Evolutionary conservation across 768 basidiomycete genomes (phyloP).

Genomic region (Phaeolepiota aurea): DNA sequence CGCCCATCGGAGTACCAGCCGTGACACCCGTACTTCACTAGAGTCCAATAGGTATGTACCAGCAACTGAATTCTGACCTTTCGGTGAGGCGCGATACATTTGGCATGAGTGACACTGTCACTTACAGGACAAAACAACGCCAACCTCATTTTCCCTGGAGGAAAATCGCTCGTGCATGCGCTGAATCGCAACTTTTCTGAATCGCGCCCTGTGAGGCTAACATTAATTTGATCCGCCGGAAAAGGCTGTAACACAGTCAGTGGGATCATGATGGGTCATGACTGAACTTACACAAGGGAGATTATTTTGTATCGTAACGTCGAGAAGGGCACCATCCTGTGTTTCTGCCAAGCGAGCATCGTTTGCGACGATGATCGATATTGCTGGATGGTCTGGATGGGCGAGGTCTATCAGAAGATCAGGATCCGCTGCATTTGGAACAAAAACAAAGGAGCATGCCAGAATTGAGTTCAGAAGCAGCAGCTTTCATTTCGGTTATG

Average conservation of each 20-base stretch:
- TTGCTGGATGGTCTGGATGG: conserved; percentile 60
- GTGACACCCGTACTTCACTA: conserved; percentile 58
- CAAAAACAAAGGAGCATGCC: conserved; percentile 25
- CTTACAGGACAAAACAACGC: conserved; percentile 69
- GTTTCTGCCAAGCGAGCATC: conserved; percentile 44
- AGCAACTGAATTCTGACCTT: conserved; percentile 50
- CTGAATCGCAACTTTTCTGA: conserved; percentile 54
- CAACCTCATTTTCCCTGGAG: conserved; percentile 50
- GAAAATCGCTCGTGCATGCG: conserved; percentile 29
- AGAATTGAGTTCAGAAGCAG: conserved; percentile 43
- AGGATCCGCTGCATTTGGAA: not conserved
- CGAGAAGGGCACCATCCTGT: conserved; percentile 59
- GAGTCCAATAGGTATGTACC: conserved; percentile 65
- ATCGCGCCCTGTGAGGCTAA: conserved; percentile 57
- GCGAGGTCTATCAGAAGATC: conserved; percentile 35
- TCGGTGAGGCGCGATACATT: no score
- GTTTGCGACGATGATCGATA: conserved; percentile 42
- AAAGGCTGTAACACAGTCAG: conserved; percentile 35
- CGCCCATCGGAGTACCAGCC: conserved; percentile 59
- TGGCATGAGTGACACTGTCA: conserved; percentile 2
- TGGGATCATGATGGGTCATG: conserved; percentile 1
- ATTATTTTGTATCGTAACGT: conserved; percentile 52
- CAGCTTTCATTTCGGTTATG: conserved; percentile 36
- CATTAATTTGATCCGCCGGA: conserved; percentile 49
- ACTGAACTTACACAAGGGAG: conserved; percentile 63